Evolutionary conservation across 257 asterid genomes (phyloP).

Genomic region (Penstemon newberryi): DNA sequence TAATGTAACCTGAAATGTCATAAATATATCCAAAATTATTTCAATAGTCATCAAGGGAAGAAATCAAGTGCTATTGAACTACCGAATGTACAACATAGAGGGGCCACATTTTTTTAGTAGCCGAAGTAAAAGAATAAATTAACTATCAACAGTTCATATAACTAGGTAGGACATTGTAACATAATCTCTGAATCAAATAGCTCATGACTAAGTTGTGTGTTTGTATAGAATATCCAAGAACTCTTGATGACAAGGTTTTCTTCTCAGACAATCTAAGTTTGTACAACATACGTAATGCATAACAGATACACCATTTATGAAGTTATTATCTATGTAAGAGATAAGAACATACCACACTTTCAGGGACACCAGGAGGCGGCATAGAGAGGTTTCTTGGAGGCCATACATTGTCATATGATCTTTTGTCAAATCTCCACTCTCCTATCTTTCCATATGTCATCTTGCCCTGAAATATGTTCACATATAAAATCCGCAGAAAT

Average conservation of each 20-base stretch:
- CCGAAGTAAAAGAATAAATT: constrained; percentile 1
- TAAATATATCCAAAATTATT: neutral
- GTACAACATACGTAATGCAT: neutral
- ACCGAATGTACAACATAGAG: neutral
- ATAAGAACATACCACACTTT: constrained; percentile 71
- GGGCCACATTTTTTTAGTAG: no score
- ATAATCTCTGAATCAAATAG: neutral
- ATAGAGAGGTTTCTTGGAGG: constrained; percentile 81
- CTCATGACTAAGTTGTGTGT: neutral
- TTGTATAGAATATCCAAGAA: neutral
- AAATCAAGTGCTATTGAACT: neutral
- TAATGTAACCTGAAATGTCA: constrained; percentile 68
- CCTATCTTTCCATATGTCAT: constrained; percentile 88
- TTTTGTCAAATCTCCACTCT: constrained; percentile 97
- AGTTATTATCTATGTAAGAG: neutral
- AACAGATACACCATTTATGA: neutral
- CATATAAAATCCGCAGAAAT: neutral
- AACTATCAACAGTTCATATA: no score
- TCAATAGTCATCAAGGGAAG: neutral
- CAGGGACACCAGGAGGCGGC: constrained; percentile 96
- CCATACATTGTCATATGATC: constrained; percentile 64
- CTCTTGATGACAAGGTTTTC: neutral
- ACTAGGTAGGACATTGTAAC: neutral
- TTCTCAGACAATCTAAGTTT: neutral
- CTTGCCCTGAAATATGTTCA: constrained; percentile 51